Evolutionary conservation across 192 early-diverging fungal genomes (phyloP), one percentile per base, ranked within the genome.

Genomic region (Backusella tarrabulga): DNA sequence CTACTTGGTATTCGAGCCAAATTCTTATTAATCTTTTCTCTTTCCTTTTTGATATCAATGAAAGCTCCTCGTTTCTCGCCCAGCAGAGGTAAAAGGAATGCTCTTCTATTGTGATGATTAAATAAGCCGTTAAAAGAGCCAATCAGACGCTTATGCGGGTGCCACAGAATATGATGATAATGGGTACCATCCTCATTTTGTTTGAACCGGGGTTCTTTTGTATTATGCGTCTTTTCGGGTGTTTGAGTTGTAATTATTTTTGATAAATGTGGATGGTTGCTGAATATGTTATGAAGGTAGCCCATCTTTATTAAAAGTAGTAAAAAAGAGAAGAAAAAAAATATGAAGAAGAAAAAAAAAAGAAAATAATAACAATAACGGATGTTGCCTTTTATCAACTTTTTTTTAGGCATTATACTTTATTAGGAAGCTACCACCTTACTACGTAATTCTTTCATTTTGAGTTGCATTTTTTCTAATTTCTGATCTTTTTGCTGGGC

Each of bases 401-500:
- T 34, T 34, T 17, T 19, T 68, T 34, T 68, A 35, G 4, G 14
- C 6, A 9, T 68, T 68, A 42, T 71, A 15, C 73, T 42, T 67
- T 63, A 82, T 67, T 26, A 73, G 46, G 74, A 34, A 83, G 42
- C 19, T 76, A 78, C 26, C 78, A 78, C 26, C 38, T 71, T 21
- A 66, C 32, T 54, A 67, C 83, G 69, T 23, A 72, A 63, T 42
- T 56, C 29, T 41, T 75, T 42, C 46, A 85, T 71, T 72, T 77
- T 76, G 2, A 34, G 74, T 70, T 81, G 73, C 69, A 74, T 69
- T 17, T 76, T 79, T n/a, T 68, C 83, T 26, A 83, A 77, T 68
- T 82, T 74, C 0, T 75, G 41, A 68, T 87, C 81, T 42, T 81
- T 71, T 42, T 81, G 85, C 9, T 72, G 76, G n/a, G 77, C 76